These are phyloP conservation scores for Xylariaceae sp. DNA, from an alignment of 2,329 filamentous ascomycete species.

Conservation along the genomic window DNA sequence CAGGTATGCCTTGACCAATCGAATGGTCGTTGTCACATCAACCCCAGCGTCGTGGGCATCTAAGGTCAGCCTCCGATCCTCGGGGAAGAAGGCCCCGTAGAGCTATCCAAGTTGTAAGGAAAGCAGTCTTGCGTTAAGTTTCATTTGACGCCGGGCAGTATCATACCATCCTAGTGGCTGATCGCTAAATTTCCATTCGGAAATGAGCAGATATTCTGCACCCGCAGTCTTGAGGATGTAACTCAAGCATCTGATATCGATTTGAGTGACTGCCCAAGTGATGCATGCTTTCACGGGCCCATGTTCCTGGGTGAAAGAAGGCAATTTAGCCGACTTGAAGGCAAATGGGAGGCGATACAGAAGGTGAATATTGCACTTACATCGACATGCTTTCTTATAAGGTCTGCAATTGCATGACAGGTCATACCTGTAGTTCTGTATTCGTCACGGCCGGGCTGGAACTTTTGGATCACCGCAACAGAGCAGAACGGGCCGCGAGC, in stretches of 20 bases:
- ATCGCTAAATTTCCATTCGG: not conserved
- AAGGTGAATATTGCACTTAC: not conserved
- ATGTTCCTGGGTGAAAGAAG: not conserved
- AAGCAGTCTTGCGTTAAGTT: not conserved
- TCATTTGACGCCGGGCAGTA: not conserved
- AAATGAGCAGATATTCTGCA: not conserved
- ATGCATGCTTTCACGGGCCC: not conserved
- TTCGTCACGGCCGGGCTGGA: too few species aligned
- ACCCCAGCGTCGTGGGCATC: conserved; percentile 1
- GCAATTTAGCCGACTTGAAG: not conserved
- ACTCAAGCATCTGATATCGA: not conserved
- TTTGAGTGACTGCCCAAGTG: not conserved
- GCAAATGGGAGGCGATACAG: not conserved
- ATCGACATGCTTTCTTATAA: not conserved
- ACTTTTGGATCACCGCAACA: too few species aligned
- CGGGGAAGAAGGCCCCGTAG: conserved; percentile 1
- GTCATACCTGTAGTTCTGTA: not conserved
- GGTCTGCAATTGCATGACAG: not conserved
- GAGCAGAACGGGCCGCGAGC: too few species aligned
- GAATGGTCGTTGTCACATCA: not conserved
- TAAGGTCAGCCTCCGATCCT: conserved; percentile 1
- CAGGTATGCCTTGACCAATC: conserved; percentile 1
- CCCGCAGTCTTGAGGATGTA: not conserved
- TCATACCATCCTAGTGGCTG: not conserved
- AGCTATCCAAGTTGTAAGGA: not conserved